Conservation (phyloP, 202 grass and related monocot species). For the Panicum hallii region DNA sequence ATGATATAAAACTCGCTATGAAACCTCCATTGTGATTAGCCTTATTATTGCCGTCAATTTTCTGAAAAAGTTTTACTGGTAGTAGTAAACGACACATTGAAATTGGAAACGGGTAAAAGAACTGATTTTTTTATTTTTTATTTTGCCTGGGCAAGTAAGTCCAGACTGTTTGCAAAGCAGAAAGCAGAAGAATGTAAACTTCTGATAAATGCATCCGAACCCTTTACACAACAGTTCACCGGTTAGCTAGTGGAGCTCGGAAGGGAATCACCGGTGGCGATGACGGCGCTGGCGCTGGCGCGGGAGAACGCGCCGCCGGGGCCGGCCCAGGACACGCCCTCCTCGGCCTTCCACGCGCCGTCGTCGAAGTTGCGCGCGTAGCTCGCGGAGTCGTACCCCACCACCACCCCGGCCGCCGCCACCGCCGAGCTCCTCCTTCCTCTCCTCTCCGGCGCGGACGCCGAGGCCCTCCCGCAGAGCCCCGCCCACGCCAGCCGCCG, state of each 20-base stretch:
- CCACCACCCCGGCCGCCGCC: not conserved
- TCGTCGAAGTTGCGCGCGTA: slow-evolving; percentile 73
- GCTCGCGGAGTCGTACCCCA: slow-evolving; percentile 55
- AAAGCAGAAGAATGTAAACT: not conserved
- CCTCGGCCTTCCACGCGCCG: slow-evolving; percentile 66
- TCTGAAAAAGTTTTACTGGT: not conserved
- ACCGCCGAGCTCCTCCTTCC: slow-evolving; percentile 29
- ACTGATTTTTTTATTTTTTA: not conserved
- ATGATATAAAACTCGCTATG: no score
- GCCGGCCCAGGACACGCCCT: slow-evolving; percentile 50
- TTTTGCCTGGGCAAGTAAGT: not conserved
- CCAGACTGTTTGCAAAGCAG: not conserved
- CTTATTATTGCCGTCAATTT: no score
- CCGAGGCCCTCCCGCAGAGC: slow-evolving; percentile 31
- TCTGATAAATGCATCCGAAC: not conserved
- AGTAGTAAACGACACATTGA: not conserved
- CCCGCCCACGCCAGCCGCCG: slow-evolving; percentile 46
- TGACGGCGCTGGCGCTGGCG: not conserved
- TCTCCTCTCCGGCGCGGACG: slow-evolving; percentile 25
- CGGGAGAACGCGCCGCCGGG: slow-evolving; percentile 33
- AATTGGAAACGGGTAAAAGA: not conserved
- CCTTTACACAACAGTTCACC: not conserved
- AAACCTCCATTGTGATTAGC: no score
- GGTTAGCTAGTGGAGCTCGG: not conserved
- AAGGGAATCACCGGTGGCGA: not conserved